Evolutionary conservation across 2,329 filamentous ascomycete genomes (phyloP), one percentile per base, ranked within the genome.

Genomic region (Microsporum audouinii): DNA sequence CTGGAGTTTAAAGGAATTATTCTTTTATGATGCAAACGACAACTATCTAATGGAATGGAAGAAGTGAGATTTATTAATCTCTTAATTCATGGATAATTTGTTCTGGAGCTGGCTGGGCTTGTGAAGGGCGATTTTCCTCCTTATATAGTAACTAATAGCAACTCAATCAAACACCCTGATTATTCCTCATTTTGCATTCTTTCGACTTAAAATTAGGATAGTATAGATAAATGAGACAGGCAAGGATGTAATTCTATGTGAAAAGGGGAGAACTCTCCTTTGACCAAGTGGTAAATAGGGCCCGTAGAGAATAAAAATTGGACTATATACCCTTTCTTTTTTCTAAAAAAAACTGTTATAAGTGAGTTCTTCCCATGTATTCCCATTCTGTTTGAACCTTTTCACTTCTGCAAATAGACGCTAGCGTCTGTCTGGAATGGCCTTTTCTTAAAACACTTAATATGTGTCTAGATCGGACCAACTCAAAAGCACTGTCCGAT

Each of bases 151-250:
- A 55, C 14, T 34, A 34, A 38, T 55, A 55, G 3, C 29, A 55
- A 55, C 23, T 6, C 51, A 55, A 36, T n/a, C 33, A 38, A 51
- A 31, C 14, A 51, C 27, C 4, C 66, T n/a, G 65, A 66, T 56
- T 64, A 67, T 33, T 67, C 23, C 10, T 14, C 5, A 14, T 5
- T 3, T n/a, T 51, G 8, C 45, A 14, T 29, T 29, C 27, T 3
- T 39, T 12, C 5, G 8, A 27, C 2, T 29, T 47, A 27, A 29
- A 47, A 43, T 43, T 29, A 10, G 23, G 7, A 10, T 14, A 47
- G 4, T 4, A 47, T 7, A 41, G 12, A 2, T 7, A 43, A 43
- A 43, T 43, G 7, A n/a, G 5, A n/a, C 43, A 27, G 17, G 23
- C 23, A 29, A 10, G 43, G n/a, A 5, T 17, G 39, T 43, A 6